Evolutionary conservation across 805 yeast species (phyloP).

Genomic region (Saccharomycopsis microspora): DNA sequence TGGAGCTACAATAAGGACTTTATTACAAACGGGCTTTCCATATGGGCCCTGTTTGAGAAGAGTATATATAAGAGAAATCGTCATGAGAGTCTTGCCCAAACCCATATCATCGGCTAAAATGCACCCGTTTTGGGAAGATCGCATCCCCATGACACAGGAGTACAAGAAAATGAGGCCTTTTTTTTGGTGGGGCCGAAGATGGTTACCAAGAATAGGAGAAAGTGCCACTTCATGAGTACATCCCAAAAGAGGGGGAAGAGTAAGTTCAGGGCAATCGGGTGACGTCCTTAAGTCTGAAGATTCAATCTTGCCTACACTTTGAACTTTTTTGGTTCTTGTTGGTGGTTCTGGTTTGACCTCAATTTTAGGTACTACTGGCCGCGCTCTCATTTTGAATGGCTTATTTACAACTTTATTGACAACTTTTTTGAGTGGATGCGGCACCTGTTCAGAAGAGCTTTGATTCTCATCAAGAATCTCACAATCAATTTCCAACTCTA

Average conservation of each 20-base stretch:
- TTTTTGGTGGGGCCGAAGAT: constrained; percentile 73
- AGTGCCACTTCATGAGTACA: constrained; percentile 34
- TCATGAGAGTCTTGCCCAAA: constrained; percentile 1
- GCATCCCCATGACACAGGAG: constrained; percentile 69
- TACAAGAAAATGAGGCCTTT: constrained; percentile 79
- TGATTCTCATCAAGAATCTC: constrained; percentile 22
- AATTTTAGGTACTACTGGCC: constrained; percentile 3
- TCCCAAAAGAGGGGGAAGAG: not conserved
- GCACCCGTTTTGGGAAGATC: constrained; percentile 45
- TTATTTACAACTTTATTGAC: not conserved
- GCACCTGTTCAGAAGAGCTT: not conserved
- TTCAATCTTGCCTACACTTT: not conserved
- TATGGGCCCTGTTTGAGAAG: constrained; percentile 47
- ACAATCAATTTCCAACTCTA: constrained; percentile 53
- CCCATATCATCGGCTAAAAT: constrained; percentile 94
- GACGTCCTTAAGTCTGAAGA: not conserved
- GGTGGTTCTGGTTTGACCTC: constrained; percentile 4
- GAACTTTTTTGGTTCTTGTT: not conserved
- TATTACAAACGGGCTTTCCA: constrained; percentile 25
- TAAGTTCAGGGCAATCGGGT: not conserved
- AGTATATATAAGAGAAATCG: constrained; percentile 1
- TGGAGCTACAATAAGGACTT: constrained; percentile 79
- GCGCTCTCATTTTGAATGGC: not conserved
- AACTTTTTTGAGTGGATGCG: not conserved
- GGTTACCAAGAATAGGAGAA: constrained; percentile 42